A percentile compares a stretch with the other conserved stretches of the same genome.
Evolutionary conservation across 352 stramenopile species (phyloP).

Genomic region (Pythium chondricola): DNA sequence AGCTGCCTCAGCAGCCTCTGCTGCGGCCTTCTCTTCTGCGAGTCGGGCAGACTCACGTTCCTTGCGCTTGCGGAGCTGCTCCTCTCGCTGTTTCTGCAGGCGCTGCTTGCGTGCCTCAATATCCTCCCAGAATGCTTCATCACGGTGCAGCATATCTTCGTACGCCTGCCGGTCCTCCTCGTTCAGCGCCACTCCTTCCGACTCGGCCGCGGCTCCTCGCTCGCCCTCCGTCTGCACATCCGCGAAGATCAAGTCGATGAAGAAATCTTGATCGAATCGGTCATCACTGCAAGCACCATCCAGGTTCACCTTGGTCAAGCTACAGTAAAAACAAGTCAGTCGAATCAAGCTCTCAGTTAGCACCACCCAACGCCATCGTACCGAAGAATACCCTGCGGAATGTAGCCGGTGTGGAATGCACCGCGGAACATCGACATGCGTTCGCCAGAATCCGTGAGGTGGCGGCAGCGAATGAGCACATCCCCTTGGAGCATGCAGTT

Average conservation of each 20-base stretch:
- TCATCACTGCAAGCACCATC: slow-evolving; percentile 93
- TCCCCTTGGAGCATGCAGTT: slow-evolving; percentile 97
- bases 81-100: slow-evolving; percentile 64
- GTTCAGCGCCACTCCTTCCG: slow-evolving; percentile 66
- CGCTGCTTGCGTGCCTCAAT: slow-evolving; percentile 77
- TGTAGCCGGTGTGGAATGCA: slow-evolving; percentile 98
- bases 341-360: background rate
- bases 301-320: slow-evolving; percentile 93
- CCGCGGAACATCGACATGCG: slow-evolving; percentile 96
- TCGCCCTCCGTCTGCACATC: slow-evolving; percentile 82
- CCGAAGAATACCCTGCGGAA: slow-evolving; percentile 92
- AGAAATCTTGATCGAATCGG: slow-evolving; percentile 94
- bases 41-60: slow-evolving; percentile 43
- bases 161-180: slow-evolving; percentile 81
- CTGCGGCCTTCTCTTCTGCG: slow-evolving; percentile 28
- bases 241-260: slow-evolving; percentile 96
- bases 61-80: slow-evolving; percentile 56
- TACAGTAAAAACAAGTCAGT: slow-evolving; percentile 14
- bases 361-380: slow-evolving; percentile 17
- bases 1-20: slow-evolving; percentile 8
- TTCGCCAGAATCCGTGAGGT: slow-evolving; percentile 87
- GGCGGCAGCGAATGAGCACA: slow-evolving; percentile 94
- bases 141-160: slow-evolving; percentile 83
- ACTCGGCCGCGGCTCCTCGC: slow-evolving; percentile 8
- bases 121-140: slow-evolving; percentile 82